Percentiles rank a stretch among this genome's conserved stretches.
phyloP scores from a whole-genome alignment of 352 stramenopile genomes.

The Pythium sukuiense region DNA sequence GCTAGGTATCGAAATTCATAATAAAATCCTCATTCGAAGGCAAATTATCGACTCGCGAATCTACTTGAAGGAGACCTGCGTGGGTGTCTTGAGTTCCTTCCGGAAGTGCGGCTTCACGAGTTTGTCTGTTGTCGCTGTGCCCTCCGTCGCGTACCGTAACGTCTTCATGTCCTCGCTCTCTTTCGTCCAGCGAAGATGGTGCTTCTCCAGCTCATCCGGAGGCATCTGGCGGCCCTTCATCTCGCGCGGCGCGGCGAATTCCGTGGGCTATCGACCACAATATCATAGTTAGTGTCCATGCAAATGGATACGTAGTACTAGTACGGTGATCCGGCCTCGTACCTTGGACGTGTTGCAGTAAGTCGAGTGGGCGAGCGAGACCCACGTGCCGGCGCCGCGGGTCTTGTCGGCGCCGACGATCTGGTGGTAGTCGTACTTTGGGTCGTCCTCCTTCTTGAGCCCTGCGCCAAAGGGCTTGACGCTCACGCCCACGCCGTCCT shows the following conservation, averaged over 20 bases:
- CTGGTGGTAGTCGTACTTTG: conserved; percentile 69
- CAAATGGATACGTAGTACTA: neutral
- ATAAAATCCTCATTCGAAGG: conserved; percentile 7
- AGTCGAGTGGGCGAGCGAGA: conserved; percentile 55
- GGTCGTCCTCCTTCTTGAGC: conserved; percentile 48
- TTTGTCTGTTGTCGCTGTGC: conserved; percentile 40
- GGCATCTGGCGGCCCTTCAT: conserved; percentile 47
- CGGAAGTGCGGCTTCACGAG: conserved; percentile 53
- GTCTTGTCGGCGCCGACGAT: conserved; percentile 68
- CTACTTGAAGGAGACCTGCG: conserved; percentile 55
- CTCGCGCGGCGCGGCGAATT: conserved; percentile 66
- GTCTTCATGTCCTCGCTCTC: conserved; percentile 53
- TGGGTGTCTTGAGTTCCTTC: conserved; percentile 60
- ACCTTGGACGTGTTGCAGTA: conserved; percentile 55
- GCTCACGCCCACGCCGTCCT: conserved; percentile 35
- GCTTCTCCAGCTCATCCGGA: conserved; percentile 51
- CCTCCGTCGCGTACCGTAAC: conserved; percentile 63
- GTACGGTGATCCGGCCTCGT: neutral
- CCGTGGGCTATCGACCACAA: conserved; percentile 33
- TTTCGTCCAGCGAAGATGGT: conserved; percentile 63
- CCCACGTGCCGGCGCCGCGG: conserved; percentile 44
- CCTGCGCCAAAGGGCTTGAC: conserved; percentile 49
- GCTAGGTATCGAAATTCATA: conserved; percentile 5
- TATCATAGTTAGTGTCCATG: neutral
- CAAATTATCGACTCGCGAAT: neutral